Percentiles rank a stretch among this genome's conserved stretches.
phyloP scores from a whole-genome alignment of 2,329 filamentous ascomycete genomes.

The Fusarium verrucosum region DNA sequence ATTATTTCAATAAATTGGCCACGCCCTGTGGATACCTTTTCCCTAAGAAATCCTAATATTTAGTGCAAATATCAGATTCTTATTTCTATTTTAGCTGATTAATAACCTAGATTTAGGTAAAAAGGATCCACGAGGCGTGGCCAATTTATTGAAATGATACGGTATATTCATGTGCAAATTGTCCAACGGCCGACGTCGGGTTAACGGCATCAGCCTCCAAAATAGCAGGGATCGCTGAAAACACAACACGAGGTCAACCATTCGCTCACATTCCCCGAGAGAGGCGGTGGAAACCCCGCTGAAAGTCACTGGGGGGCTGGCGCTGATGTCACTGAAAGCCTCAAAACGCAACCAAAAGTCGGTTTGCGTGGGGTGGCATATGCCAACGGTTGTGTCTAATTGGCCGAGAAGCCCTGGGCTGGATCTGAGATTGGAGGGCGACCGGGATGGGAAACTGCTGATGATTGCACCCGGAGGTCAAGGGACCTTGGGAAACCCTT shows the following conservation, averaged over 20 bases:
- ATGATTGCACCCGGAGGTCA: constrained; percentile 31
- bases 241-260: constrained; percentile 31
- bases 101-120: too few species aligned
- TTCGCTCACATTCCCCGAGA: constrained; percentile 29
- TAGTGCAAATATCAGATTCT: too few species aligned
- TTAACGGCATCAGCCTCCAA: constrained; percentile 9
- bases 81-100: too few species aligned
- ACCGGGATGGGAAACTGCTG: constrained; percentile 29
- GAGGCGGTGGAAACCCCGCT: constrained; percentile 8
- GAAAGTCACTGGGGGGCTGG: constrained; percentile 23
- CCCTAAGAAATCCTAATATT: too few species aligned
- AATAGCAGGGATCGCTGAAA: constrained; percentile 33
- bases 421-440: constrained; percentile 31
- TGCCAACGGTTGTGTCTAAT: constrained; percentile 17
- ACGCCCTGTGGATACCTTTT: too few species aligned
- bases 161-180: not conserved
- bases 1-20: too few species aligned
- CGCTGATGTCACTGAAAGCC: constrained; percentile 34
- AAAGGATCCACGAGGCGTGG: too few species aligned
- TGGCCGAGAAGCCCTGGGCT: constrained; percentile 9
- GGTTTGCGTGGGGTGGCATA: constrained; percentile 19
- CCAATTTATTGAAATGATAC: too few species aligned
- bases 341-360: constrained; percentile 2
- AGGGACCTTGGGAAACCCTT: constrained; percentile 32
- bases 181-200: constrained; percentile 33